Conservation (phyloP, 1,139 yeast species). For the Debaryomyces robertsiae region DNA sequence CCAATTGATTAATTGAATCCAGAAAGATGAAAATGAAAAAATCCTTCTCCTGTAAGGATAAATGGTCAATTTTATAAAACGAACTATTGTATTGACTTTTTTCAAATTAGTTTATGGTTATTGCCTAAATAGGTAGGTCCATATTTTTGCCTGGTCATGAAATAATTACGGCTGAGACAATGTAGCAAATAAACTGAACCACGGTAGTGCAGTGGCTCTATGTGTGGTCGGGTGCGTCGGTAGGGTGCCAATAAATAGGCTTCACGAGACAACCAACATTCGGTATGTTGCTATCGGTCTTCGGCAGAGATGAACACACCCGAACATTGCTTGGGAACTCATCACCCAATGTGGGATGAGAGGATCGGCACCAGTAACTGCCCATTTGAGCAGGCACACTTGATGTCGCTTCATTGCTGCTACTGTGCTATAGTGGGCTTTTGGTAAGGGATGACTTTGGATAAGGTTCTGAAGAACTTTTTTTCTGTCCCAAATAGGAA, state of each 20-base stretch:
- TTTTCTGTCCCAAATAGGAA: too few relatives aligned
- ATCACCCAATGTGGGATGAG: too few relatives aligned
- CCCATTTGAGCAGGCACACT: too few relatives aligned
- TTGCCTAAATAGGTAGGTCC: constrained; percentile 9
- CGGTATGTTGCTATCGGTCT: constrained; percentile 6
- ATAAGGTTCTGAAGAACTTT: too few relatives aligned
- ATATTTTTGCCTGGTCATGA: constrained; percentile 10
- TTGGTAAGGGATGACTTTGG: too few relatives aligned
- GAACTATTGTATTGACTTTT: constrained; percentile 9
- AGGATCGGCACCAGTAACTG: too few relatives aligned
- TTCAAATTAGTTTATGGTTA: constrained; percentile 7
- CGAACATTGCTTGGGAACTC: too few relatives aligned
- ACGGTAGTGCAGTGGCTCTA: constrained; percentile 6
- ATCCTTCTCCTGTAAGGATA: constrained; percentile 3
- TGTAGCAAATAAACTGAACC: constrained; percentile 7
- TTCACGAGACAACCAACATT: constrained; percentile 2
- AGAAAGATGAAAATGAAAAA: constrained; percentile 2
- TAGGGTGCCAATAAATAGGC: background rate
- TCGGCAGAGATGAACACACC: background rate
- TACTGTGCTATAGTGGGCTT: too few relatives aligned
- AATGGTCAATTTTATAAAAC: constrained; percentile 9
- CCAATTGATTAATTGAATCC: constrained; percentile 8
- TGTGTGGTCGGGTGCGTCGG: constrained; percentile 6
- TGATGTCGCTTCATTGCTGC: too few relatives aligned
- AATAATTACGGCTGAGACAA: constrained; percentile 11